Evolutionary conservation across 495 filamentous ascomycete species (phyloP), one percentile per base, ranked within the genome.

Genomic region (Podospora pseudoanserina): DNA sequence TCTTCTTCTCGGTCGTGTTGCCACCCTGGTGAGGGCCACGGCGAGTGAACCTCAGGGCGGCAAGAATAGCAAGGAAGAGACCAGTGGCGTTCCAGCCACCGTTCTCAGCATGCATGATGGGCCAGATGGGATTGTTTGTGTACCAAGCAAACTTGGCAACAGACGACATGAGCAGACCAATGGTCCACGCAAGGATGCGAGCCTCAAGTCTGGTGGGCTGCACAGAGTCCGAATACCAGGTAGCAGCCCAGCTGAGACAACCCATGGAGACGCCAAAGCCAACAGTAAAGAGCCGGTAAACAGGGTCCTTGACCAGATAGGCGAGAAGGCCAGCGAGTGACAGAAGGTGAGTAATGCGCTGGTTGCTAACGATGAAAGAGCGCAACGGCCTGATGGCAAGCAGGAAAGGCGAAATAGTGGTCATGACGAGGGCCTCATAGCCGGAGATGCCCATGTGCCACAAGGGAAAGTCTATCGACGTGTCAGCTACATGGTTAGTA

Each of bases 381-480:
- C 91, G 89, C 55, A 97, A 60, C 2, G 89, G 83, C 34, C 80
- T 83, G 66, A 94, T 89, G 28, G 83, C 86, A 34, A 98, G 89
- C n/a, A 97, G 77, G 26, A 93, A 81, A 0, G 96, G 95, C 5
- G 93, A 91, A 63, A 92, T 74, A n/a, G 90, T 93, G 69, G 85
- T 85, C 85, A 97, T 87, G 77, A 99, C 87, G 68, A 94, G 83
- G 28, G 89, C 89, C 80, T 99, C 96, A 71, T 96, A 97, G 66
- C 96, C 96, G 7, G 96, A 99, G 68, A 99, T 93, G 67, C 96
- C 96, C 96, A 99, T 98, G 77, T 97, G 88, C 96, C 96, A 99
- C n/a, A 99, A 86, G 18, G 95, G 95, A 75, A 99, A 99, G 76
- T 96, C 91, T 93, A 69, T 2, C 4, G n/a, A 44, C 5, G 26